These are phyloP conservation scores for Apostasia ramifera DNA, from an alignment of 106 monocot species.

Conservation along the genomic window DNA sequence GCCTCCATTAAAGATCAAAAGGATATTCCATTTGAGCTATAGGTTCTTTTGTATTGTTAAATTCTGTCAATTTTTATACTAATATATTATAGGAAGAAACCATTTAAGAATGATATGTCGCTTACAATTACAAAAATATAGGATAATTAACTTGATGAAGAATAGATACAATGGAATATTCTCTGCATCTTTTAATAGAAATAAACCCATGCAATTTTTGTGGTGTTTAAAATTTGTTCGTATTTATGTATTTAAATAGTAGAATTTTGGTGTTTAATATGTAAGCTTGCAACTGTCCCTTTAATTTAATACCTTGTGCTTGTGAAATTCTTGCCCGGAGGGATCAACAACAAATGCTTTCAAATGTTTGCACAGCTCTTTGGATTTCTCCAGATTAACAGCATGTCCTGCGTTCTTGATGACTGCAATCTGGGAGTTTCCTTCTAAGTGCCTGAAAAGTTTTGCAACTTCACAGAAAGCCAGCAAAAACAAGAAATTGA, in stretches of 20 bases:
- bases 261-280: not conserved
- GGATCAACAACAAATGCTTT: conserved; percentile 41
- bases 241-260: not conserved
- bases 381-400: conserved; percentile 71
- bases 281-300: not conserved
- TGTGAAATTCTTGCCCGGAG: conserved; percentile 8
- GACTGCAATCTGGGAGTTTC: conserved; percentile 48
- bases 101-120: no score
- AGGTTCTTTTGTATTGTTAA: no score
- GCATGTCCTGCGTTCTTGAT: conserved; percentile 87
- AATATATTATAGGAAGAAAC: not conserved
- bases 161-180: no score
- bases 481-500: not conserved
- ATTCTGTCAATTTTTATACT: no score
- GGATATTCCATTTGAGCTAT: no score
- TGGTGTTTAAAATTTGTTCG: not conserved
- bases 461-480: not conserved
- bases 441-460: conserved; percentile 67
- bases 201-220: no score
- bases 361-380: conserved; percentile 62
- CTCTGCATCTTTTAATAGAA: no score
- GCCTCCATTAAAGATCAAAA: no score
- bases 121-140: no score
- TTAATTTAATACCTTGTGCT: conserved; percentile 24
- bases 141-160: no score